Evolutionary conservation across 2,329 filamentous ascomycete species (phyloP), one percentile per base, ranked within the genome.

Genomic region (Phyllosticta capitalensis): DNA sequence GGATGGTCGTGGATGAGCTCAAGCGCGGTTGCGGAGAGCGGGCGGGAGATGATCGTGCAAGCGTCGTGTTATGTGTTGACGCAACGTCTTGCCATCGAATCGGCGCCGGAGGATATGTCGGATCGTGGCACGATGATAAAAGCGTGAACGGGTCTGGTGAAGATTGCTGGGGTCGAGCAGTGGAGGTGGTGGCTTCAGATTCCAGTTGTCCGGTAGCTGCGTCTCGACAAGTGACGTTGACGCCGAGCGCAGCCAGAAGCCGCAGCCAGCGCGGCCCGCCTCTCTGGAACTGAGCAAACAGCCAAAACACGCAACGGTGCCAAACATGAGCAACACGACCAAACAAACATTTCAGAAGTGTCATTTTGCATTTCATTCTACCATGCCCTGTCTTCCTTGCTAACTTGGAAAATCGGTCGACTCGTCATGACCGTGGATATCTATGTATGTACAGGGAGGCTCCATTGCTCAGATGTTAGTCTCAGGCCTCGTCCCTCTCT

Each of bases 401-500:
- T 26, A 3, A 26, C 4, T 7, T 26, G 24, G 4, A 26, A 26
- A 26, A 26, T 26, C 24, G 24, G 24, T 26, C 24, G 24, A 26
- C 24, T 7, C 24, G 24, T 26, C 24, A 26, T 26, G 24, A 26
- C 24, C 24, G 38, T 7, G 38, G 14, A 45, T 5, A 9, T 45
- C 38, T 45, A 45, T 26, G 5, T 45, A 45, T n/a, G 17, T 45
- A n/a, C 38, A 19, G 14, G n/a, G 4, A n/a, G 2, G n/a, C 38
- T 45, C 17, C 38, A n/a, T 6, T n/a, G 38, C n/a, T 6, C 33
- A 45, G n/a, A 45, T 22, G n/a, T n/a, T 6, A 55, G 14, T 50
- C 52, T 45, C 38, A 59, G 14, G 54, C 58, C 38, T 59, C 75
- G 67, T 79, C 74, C 58, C 75, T 75, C 55, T 78, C 76, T 63